phyloP scores from a whole-genome alignment of 202 grass and related monocot genomes.

The Zoysia matrella region DNA sequence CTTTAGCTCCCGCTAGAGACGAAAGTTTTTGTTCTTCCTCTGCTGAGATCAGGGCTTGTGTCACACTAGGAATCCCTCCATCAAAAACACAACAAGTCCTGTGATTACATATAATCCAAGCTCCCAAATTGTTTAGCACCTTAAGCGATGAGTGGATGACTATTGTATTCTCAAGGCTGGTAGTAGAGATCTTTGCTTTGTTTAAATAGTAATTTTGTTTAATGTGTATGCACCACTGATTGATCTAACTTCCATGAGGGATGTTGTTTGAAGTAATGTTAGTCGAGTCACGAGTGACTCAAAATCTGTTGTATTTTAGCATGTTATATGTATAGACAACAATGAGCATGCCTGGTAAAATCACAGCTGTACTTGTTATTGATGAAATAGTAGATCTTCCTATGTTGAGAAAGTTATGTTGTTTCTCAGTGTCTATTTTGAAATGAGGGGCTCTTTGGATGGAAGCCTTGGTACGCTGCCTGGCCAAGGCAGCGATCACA shows the following conservation, averaged over 20 bases:
- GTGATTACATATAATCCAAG: too few relatives aligned
- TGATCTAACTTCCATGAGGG: neutral
- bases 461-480: too few relatives aligned
- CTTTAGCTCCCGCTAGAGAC: too few relatives aligned
- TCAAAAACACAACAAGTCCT: too few relatives aligned
- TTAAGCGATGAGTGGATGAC: neutral
- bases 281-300: neutral
- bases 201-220: constrained; percentile 18
- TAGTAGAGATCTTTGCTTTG: neutral
- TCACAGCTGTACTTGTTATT: too few relatives aligned
- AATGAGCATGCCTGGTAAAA: neutral
- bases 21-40: too few relatives aligned
- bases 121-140: too few relatives aligned
- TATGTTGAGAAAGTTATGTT: neutral
- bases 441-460: neutral
- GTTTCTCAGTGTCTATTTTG: constrained; percentile 12
- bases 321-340: constrained; percentile 25
- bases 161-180: neutral
- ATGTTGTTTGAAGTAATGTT: constrained; percentile 15
- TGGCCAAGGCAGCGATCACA: too few relatives aligned
- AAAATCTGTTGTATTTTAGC: neutral
- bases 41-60: too few relatives aligned
- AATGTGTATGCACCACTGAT: neutral
- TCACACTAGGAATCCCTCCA: too few relatives aligned
- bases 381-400: too few relatives aligned